Base-by-base conservation (phyloP, 305 asterid genomes). In the Fraxinus angustifolia region DNA sequence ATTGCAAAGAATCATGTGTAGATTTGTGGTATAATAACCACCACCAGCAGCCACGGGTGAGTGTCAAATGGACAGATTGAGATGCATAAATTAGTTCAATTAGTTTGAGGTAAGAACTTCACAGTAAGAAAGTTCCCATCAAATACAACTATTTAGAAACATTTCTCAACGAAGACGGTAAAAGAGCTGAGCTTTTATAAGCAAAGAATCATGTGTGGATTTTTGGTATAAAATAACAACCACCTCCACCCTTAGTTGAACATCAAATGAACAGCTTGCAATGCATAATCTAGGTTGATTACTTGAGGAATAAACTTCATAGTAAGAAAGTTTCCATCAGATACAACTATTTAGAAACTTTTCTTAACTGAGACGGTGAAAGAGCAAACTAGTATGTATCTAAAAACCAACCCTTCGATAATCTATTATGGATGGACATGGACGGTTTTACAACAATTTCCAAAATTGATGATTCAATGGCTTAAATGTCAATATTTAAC, bases 401-500 rank as follows among this genome's bases (percentile, higher is more conserved):
- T 30, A 68, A 68, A 65, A 65, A 65, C 35, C 72, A 21, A 26
- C 35, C 35, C 72, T 30, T 31, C 4, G 35, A 68, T 12, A 6
- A 28, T 60, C 28, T 8, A 21, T 60, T 19, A 16, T 67, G 33
- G 74, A 67, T 4, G 26, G 73, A 30, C 1, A 67, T 4, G 26
- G 73, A 30, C 1, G 38, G 30, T 26, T 26, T 68, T 30, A 16
- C 38, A 68, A 30, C 40, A 68, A 68, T 28, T 68, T 68, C 38
- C 40, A 30, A 60, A 60, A 60, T 76, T 79, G 73, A 33, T 60
- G 79, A 71, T 62, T 60, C 78, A 53, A 78, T 79, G 76, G 81
- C 50, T 56, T 76, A 58, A 70, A 68, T 75, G 76, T 30, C 76
- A 50, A 77, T 75, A 78, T 77, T 26, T 82, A 83, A 84, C 92